Percentiles rank a stretch among this genome's conserved stretches.
Evolutionary conservation across 2,329 filamentous ascomycete genomes (phyloP).

Genomic region (Metarhizium robertsii): DNA sequence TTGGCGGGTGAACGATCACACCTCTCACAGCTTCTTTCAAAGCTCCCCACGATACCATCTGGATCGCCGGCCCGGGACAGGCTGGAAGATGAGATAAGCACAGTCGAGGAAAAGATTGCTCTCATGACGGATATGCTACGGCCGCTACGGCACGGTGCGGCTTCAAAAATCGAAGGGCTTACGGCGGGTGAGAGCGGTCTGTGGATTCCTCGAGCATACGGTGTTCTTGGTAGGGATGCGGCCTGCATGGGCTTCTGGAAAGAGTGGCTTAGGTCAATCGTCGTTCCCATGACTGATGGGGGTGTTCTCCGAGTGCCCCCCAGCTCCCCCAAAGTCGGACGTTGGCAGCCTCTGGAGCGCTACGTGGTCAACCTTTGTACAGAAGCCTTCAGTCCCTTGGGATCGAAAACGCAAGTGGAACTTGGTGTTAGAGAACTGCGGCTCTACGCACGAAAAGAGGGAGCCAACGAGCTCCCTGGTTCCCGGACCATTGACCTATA

Average conservation of each 20-base stretch:
- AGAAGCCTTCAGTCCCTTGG: constrained; percentile 84
- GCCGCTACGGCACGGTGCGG: constrained; percentile 85
- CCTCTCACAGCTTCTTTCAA: constrained; percentile 76
- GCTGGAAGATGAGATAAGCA: constrained; percentile 88
- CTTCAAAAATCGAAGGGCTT: constrained; percentile 92
- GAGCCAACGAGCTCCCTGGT: constrained; percentile 83
- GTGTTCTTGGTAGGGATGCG: constrained; percentile 77
- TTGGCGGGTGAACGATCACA: constrained; percentile 82
- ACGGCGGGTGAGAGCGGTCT: constrained; percentile 92
- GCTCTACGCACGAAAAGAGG: constrained; percentile 88
- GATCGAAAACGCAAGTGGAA: constrained; percentile 93
- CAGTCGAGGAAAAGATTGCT: constrained; percentile 92
- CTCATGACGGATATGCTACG: constrained; percentile 94
- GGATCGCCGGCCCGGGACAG: constrained; percentile 73
- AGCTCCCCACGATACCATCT: constrained; percentile 70
- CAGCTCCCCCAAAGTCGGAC: constrained; percentile 81
- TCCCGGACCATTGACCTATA: constrained; percentile 89
- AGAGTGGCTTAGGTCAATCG: constrained; percentile 87
- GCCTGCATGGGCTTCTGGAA: constrained; percentile 92
- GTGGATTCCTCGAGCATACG: constrained; percentile 91
- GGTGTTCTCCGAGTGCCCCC: constrained; percentile 72
- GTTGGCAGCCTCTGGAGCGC: constrained; percentile 93
- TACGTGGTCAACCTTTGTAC: constrained; percentile 97
- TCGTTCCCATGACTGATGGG: constrained; percentile 94
- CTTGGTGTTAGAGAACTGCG: constrained; percentile 81